These are phyloP conservation scores for Pichia sp. DNA, from an alignment of 1,139 yeast species.

Conservation along the genomic window DNA sequence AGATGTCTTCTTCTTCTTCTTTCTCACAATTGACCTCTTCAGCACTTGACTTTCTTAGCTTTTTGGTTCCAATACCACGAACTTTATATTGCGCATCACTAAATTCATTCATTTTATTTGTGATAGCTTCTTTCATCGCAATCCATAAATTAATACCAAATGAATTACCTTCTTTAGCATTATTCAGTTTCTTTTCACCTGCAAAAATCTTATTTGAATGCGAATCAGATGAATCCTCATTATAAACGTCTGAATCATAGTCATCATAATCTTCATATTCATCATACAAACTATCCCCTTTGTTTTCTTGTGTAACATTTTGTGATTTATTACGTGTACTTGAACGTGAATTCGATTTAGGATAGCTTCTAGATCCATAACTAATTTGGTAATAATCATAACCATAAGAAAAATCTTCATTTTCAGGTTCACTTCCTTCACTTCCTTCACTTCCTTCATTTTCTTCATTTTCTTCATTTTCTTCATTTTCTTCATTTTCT, in stretches of 20 bases:
- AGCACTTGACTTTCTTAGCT: background rate
- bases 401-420: constrained; percentile 10
- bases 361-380: constrained; percentile 14
- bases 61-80: background rate
- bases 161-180: constrained; percentile 16
- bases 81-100: constrained; percentile 7
- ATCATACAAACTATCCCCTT: background rate
- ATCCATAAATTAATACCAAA: constrained; percentile 43
- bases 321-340: background rate
- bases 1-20: constrained; percentile 32
- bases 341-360: background rate
- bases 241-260: constrained; percentile 26
- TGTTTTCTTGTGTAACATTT: background rate
- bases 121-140: constrained; percentile 55
- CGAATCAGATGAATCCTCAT: constrained; percentile 19
- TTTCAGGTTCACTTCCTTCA: constrained; percentile 16
- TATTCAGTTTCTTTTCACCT: background rate
- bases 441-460: constrained; percentile 17
- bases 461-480: too few species aligned
- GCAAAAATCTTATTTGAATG: background rate
- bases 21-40: constrained; percentile 1
- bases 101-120: constrained; percentile 22
- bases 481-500: too few species aligned
- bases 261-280: constrained; percentile 17
- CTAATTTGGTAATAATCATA: constrained; percentile 2